These are phyloP conservation scores for Plasmodium vinckei DNA, from an alignment of 169 alveolate genomes.

Conservation along the genomic window DNA sequence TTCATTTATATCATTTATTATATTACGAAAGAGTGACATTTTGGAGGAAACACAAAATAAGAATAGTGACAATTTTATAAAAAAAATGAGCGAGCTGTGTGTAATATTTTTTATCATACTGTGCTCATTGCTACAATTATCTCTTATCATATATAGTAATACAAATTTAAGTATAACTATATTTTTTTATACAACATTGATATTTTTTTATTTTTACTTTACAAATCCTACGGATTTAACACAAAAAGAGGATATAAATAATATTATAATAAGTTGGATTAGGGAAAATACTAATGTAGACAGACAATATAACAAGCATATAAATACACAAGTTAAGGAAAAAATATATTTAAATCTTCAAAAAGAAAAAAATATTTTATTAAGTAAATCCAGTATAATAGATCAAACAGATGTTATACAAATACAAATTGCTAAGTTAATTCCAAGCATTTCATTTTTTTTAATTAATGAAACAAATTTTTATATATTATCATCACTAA, in stretches of 20 bases:
- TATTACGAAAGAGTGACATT: slow-evolving; percentile 37
- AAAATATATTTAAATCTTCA: slow-evolving; percentile 29
- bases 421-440: slow-evolving; percentile 53
- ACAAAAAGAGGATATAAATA: slow-evolving; percentile 3
- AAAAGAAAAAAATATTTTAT: slow-evolving; percentile 11
- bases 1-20: slow-evolving; percentile 9
- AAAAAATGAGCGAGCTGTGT: slow-evolving; percentile 35
- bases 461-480: slow-evolving; percentile 45
- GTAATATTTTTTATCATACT: slow-evolving; percentile 23
- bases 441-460: slow-evolving; percentile 29
- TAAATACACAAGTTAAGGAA: slow-evolving; percentile 44
- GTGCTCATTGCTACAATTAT: slow-evolving; percentile 26
- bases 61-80: not conserved
- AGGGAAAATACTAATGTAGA: slow-evolving; percentile 18
- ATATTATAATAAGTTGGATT: slow-evolving; percentile 40
- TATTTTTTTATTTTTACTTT: slow-evolving; percentile 38
- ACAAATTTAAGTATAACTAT: slow-evolving; percentile 53
- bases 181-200: slow-evolving; percentile 22
- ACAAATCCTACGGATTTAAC: not conserved
- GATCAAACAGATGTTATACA: slow-evolving; percentile 19
- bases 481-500: slow-evolving; percentile 46
- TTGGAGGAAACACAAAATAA: slow-evolving; percentile 9
- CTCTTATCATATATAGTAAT: slow-evolving; percentile 56
- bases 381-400: slow-evolving; percentile 3
- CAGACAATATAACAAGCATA: not conserved